Base-by-base conservation (phyloP, 108 stramenopile species). In the Cyclotella kingstonii region DNA sequence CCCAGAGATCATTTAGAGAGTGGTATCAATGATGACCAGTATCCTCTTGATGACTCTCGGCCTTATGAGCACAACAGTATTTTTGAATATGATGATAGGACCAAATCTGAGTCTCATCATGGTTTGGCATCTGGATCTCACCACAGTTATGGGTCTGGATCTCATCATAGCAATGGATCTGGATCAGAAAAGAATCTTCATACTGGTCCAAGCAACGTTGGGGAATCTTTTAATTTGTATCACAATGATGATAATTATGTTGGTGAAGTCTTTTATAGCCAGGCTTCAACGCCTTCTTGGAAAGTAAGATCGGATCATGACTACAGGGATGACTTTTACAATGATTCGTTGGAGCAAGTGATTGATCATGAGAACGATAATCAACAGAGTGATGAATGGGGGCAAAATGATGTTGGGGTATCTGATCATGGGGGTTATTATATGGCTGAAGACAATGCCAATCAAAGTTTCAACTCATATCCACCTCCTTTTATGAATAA, bases 191-290 rank as follows among this genome's bases (percentile, higher is more conserved):
- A 38, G 12, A 56, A 26, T 3, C 55, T 0, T 47, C 43, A 10
- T 46, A 46, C 29, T 45, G 46, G 33, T 45, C 43, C 10, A 38
- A 12, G 36, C 36, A 38, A n/a, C n/a, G n/a, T n/a, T n/a, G n/a
- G n/a, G n/a, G n/a, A n/a, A n/a, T n/a, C n/a, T n/a, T n/a, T n/a
- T n/a, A n/a, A n/a, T 12, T 56, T 40, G 12, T 60, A 60, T 17
- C 27, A 60, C 59, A 43, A 59, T 7, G 59, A 47, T 17, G 59
- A 50, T 50, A 25, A 46, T 26, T 60, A 34, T 18, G 34, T 34
- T 5, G 59, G 59, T 19, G 59, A 60, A 5, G 17, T 12, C 8
- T 38, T 38, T 12, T 45, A 46, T 14, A 56, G 5, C 45, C 34
- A 34, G 29, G 33, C 22, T 60, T 45, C 2, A 46, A 21, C 35